A percentile compares a stretch with the other conserved stretches of the same genome.
These are phyloP conservation scores for Ophiostoma sp. DNA, from an alignment of 2,329 filamentous ascomycete species.

Conservation along the genomic window DNA sequence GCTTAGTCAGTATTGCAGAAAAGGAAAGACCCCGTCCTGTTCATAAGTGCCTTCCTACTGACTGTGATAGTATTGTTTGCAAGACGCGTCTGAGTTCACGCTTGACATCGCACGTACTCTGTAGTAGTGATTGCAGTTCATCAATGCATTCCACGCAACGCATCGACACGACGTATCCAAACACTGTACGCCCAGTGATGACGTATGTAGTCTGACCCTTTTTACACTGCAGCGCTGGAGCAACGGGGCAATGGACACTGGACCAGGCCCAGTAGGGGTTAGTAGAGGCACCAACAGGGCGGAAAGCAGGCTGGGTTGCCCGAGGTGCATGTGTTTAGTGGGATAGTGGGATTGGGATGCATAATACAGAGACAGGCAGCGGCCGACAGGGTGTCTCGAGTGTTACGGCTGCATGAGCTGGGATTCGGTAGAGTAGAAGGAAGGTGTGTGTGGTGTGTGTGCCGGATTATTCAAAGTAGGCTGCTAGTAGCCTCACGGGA, in stretches of 20 bases:
- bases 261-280: background rate
- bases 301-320: slow-evolving; percentile 6
- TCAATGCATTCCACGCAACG: background rate
- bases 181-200: background rate
- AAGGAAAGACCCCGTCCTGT: background rate
- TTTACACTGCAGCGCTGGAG: slow-evolving; percentile 13
- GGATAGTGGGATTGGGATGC: background rate
- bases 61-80: background rate
- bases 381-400: background rate
- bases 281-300: background rate
- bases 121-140: background rate
- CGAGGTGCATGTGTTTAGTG: background rate
- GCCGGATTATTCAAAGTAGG: background rate
- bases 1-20: background rate
- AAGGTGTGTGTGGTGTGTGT: background rate
- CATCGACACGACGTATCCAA: background rate
- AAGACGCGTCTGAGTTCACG: too few species aligned
- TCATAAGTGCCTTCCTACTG: background rate
- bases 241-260: slow-evolving; percentile 5
- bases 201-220: slow-evolving; percentile 8
- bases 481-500: background rate
- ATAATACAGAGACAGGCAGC: background rate
- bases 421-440: background rate
- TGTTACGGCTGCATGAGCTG: background rate
- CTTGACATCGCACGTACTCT: background rate